Evolutionary conservation across 371 early-diverging fungal genomes (phyloP), one percentile per base, ranked within the genome.

Genomic region (Mucor sp.): DNA sequence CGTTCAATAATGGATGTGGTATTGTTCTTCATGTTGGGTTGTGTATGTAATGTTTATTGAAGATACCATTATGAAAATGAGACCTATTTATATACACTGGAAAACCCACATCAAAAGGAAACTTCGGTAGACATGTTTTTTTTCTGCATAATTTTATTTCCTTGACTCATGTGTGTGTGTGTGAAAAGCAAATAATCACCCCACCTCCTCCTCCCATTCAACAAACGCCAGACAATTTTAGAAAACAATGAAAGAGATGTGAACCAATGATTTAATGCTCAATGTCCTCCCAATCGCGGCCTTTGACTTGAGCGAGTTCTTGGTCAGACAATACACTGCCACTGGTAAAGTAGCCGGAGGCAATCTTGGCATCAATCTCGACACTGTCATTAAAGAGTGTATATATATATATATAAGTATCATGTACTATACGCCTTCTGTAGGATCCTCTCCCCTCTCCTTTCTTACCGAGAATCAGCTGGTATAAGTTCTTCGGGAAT

Each of bases 311-410:
- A 11, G 85, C 71, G 43, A 94, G 75, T 47, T 87, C 87, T n/a
- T 82, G 82, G 8, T 79, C 83, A 12, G 78, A 80, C 6, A 91
- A 85, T 8, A 85, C 84, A 4, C 73, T 71, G 25, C 90, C 91
- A 11, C 83, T 85, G 3, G 93, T 92, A 74, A 97, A 97, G 82
- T 97, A 97, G 0, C 98, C 98, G 9, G 93, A 86, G 9, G 97
- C 98, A 68, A 97, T 91, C 83, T 97, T 97, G 63, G 98, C 98
- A 68, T 96, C 95, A 72, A 97, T 97, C 79, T 97, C 98, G 27
- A 97, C 98, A 69, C 89, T 84, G 65, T 7, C 53, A 35, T 19
- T 6, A 19, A 37, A 50, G 25, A 50, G 50, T 44, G 7, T 44
- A 44, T 30, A 30, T 30, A 30, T 33, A 33, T 33, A 8, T 33